Evolutionary conservation across 2,329 filamentous ascomycete species (phyloP).

Genomic region (Diaporthe destruens): DNA sequence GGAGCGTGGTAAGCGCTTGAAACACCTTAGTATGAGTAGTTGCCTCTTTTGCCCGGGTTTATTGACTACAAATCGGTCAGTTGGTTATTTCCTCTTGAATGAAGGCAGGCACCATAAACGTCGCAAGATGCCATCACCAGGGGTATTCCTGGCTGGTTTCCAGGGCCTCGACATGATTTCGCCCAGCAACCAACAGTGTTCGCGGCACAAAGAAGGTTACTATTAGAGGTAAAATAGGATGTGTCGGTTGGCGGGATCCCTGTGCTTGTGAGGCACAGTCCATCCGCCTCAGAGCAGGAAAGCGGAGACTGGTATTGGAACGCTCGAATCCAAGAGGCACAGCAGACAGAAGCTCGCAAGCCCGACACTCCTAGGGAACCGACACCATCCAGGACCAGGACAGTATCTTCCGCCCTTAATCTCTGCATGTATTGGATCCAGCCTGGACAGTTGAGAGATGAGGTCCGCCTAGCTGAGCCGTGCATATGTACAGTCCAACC

Average conservation of each 20-base stretch:
- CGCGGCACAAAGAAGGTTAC: conserved; percentile 1
- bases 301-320: conserved; percentile 19
- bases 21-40: not conserved
- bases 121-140: conserved; percentile 7
- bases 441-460: not conserved
- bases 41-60: not conserved
- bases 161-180: not conserved
- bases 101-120: not conserved
- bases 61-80: not conserved
- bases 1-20: conserved; percentile 27
- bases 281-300: not conserved
- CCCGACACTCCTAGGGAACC: not conserved
- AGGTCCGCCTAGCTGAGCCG: not conserved
- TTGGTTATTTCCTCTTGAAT: conserved; percentile 6
- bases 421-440: conserved; percentile 12
- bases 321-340: conserved; percentile 20
- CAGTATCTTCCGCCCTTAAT: conserved; percentile 8
- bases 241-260: conserved; percentile 26
- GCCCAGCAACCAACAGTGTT: not conserved
- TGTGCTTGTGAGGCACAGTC: conserved; percentile 26
- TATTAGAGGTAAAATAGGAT: conserved; percentile 17
- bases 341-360: not conserved
- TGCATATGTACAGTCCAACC: not conserved
- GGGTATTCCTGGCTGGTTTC: not conserved
- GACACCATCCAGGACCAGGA: not conserved